Evolutionary conservation across 176 grass and related monocot genomes (phyloP).

Genomic region (Eleusine indica): DNA sequence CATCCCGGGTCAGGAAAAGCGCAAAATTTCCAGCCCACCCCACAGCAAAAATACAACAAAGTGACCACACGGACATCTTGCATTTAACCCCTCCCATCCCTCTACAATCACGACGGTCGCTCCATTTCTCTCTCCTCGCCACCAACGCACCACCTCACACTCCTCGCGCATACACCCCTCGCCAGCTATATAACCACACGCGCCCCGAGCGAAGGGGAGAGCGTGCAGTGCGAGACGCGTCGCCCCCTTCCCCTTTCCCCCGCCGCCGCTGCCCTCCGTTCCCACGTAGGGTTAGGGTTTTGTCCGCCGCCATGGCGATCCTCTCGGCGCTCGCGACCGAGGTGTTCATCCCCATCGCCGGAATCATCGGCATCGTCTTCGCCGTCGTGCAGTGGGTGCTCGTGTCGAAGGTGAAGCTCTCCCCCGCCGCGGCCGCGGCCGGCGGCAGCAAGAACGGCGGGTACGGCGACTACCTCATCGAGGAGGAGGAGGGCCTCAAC

Average conservation of each 20-base stretch:
- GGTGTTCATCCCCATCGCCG: conserved; percentile 68
- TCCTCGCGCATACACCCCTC: conserved; percentile 1
- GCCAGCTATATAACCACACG: conserved; percentile 33
- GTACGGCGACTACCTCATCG: conserved; percentile 73
- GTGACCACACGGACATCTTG: conserved; percentile 5
- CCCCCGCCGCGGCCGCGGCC: conserved; percentile 51
- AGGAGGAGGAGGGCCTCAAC: conserved; percentile 95
- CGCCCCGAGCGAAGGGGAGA: conserved; percentile 34
- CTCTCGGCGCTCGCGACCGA: conserved; percentile 63
- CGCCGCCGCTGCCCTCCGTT: conserved; percentile 24
- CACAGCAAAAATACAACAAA: not conserved
- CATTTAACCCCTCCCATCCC: not conserved
- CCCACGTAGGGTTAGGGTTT: conserved; percentile 47
- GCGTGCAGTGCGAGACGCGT: conserved; percentile 40
- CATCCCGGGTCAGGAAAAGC: conserved; percentile 11
- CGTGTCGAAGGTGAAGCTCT: conserved; percentile 72
- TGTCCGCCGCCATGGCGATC: conserved; percentile 59
- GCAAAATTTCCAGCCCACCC: conserved; percentile 27
- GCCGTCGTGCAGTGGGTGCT: conserved; percentile 77
- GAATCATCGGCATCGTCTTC: conserved; percentile 68
- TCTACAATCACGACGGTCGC: fast-evolving
- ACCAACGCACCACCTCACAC: not conserved
- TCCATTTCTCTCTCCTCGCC: conserved; percentile 19
- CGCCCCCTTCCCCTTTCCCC: not conserved
- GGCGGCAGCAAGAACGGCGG: conserved; percentile 58